These are phyloP conservation scores for Remersonia thermophila DNA, from an alignment of 2,329 filamentous ascomycete genomes.

Conservation along the genomic window DNA sequence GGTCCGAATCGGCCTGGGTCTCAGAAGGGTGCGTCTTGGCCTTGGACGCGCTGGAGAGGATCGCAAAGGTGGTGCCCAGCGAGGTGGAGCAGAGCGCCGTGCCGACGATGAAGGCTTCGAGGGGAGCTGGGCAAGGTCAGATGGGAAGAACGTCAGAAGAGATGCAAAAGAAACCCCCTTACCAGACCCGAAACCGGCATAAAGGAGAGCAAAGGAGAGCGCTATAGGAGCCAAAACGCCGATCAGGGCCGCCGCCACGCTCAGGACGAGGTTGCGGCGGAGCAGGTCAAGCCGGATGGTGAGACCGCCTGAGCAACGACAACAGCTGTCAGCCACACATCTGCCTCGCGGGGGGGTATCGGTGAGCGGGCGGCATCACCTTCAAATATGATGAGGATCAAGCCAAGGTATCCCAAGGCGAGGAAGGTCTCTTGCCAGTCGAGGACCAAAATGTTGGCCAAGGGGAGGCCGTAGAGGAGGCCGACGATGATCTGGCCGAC, in stretches of 20 bases:
- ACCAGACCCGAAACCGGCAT: constrained; percentile 30
- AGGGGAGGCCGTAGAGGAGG: constrained; percentile 32
- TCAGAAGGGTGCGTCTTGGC: constrained; percentile 18
- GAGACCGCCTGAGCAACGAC: constrained; percentile 28
- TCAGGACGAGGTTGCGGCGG: constrained; percentile 31
- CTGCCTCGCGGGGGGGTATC: background rate
- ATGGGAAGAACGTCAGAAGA: constrained; percentile 41
- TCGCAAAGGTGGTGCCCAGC: constrained; percentile 56
- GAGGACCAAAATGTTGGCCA: constrained; percentile 30
- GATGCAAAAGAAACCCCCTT: constrained; percentile 19
- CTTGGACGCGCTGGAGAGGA: constrained; percentile 24
- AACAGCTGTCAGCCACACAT: background rate
- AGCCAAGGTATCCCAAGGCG: constrained; percentile 33
- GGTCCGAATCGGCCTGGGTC: background rate
- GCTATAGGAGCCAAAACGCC: constrained; percentile 35
- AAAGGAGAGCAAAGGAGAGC: constrained; percentile 30
- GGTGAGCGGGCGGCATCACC: constrained; percentile 10
- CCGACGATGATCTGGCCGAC: constrained; percentile 36
- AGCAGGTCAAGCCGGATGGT: constrained; percentile 33
- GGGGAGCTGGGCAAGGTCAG: constrained; percentile 5
- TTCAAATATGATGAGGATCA: constrained; percentile 39
- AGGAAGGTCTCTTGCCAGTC: constrained; percentile 35
- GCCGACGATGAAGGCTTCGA: constrained; percentile 58
- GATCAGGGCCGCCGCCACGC: constrained; percentile 28
- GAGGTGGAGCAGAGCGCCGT: constrained; percentile 64